Evolutionary conservation across 2,329 filamentous ascomycete species (phyloP), one percentile per base, ranked within the genome.

Genomic region (Cercospora beticola): DNA sequence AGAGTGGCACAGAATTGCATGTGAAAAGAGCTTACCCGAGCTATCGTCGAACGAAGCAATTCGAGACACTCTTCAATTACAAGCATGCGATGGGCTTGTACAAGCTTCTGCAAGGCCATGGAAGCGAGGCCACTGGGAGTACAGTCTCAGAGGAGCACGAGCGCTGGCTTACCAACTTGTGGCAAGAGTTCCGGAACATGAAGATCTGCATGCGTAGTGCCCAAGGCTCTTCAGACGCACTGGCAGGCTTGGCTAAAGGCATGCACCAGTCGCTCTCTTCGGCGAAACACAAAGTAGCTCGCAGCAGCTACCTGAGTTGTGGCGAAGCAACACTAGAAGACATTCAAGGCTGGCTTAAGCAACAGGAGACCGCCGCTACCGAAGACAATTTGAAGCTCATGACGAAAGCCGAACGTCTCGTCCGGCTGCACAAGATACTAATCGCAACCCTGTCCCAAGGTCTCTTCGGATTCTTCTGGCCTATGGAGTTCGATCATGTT

Each of bases 391-490:
- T 31, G 14, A 46, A 28, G 16, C 5, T n/a, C 28, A 6, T n/a
- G 18, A 12, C 26, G 1, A 62, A 52, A 33, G 43, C 21, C 9
- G 40, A 23, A 14, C 31, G 31, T 40, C 7, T 21, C 33, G 21
- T 60, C 8, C 36, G 16, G 12, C 28, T 52, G 23, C 59, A 59
- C 7, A 68, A 63, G 14, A 16, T 62, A 16, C 33, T 26, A 9
- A 62, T 68, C 30, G 65, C 62, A 8, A 33, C 56, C n/a, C 16
- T 68, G 12, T 36, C 65, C 5, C 33, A 60, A 46, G 65, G 67
- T 31, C 43, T 70, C 4, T 65, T 63, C 46, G 58, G 26, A 10
- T 70, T 70, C 54, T 70, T 70, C 57, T 70, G 62, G 62, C 68
- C 68, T 8, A 26, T 62, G 14, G 62, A 62, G 14, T 63, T 65